phyloP scores from a whole-genome alignment of 805 yeast species.

The Saccharomycodes ludwigii region DNA sequence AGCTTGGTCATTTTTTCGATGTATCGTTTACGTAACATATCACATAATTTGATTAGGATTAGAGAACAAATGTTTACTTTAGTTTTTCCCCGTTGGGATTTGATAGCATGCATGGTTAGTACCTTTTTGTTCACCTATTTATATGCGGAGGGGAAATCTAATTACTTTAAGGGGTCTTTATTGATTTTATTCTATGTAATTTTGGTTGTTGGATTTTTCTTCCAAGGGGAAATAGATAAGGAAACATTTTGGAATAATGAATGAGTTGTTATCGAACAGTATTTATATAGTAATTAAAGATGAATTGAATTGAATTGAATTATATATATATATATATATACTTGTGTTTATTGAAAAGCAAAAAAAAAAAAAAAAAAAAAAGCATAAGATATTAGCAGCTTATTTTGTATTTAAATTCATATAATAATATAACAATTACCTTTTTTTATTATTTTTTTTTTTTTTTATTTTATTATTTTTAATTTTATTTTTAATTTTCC shows the following conservation, averaged over 20 bases:
- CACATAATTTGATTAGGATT: slow-evolving; percentile 14
- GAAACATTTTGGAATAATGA: too few species aligned
- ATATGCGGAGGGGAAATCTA: slow-evolving; percentile 93
- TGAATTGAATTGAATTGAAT: too few species aligned
- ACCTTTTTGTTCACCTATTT: slow-evolving; percentile 85
- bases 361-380: neutral
- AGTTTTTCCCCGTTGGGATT: slow-evolving; percentile 93
- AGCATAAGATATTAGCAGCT: neutral
- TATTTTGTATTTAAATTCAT: neutral
- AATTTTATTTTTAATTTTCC: too few species aligned
- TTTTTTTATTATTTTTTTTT: too few species aligned
- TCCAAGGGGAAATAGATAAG: slow-evolving; percentile 25
- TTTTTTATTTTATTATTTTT: too few species aligned
- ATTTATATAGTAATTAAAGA: too few species aligned
- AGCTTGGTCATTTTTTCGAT: slow-evolving; percentile 72
- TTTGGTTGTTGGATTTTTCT: slow-evolving; percentile 70
- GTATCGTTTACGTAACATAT: slow-evolving; percentile 29
- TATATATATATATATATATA: too few species aligned
- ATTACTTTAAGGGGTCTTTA: slow-evolving; percentile 91
- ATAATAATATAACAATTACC: too few species aligned
- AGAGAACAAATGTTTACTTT: slow-evolving; percentile 54
- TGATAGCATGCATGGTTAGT: slow-evolving; percentile 71
- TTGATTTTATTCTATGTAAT: slow-evolving; percentile 67
- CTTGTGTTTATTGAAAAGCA: neutral
- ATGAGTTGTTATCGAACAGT: too few species aligned